phyloP scores from a whole-genome alignment of 2,329 filamentous ascomycete species.

The Aspergillus glaucus region DNA sequence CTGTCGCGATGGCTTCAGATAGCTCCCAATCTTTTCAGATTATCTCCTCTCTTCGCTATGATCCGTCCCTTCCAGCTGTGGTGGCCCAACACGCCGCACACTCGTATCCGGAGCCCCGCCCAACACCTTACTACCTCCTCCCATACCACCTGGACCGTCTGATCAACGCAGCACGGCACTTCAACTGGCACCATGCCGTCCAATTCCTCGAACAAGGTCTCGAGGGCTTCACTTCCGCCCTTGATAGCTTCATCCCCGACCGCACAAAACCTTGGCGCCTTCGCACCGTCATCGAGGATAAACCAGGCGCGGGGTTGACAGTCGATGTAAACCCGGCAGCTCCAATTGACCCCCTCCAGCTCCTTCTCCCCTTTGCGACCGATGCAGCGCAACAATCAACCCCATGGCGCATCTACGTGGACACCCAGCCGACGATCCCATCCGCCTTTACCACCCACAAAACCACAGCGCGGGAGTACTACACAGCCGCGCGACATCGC shows the following conservation, averaged over 20 bases:
- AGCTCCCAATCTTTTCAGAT: slow-evolving; percentile 46
- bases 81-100: slow-evolving; percentile 20
- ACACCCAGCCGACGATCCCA: slow-evolving; percentile 45
- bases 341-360: slow-evolving; percentile 17
- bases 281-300: slow-evolving; percentile 26
- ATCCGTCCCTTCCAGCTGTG: slow-evolving; percentile 48
- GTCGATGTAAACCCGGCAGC: slow-evolving; percentile 28
- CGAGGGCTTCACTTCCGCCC: slow-evolving; percentile 13
- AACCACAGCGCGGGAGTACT: slow-evolving; percentile 67
- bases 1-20: slow-evolving; percentile 10
- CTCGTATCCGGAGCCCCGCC: slow-evolving; percentile 31
- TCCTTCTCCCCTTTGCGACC: slow-evolving; percentile 20
- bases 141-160: slow-evolving; percentile 72
- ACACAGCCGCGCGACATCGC: slow-evolving; percentile 62
- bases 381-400: slow-evolving; percentile 2
- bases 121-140: slow-evolving; percentile 71
- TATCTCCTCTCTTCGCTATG: slow-evolving; percentile 68
- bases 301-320: slow-evolving; percentile 18
- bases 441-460: slow-evolving; percentile 76
- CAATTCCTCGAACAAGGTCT: slow-evolving; percentile 25
- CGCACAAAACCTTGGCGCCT: slow-evolving; percentile 31
- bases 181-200: slow-evolving; percentile 39
- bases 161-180: slow-evolving; percentile 51
- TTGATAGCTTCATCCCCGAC: slow-evolving; percentile 26
- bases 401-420: slow-evolving; percentile 48